Conservation (phyloP, 1,284 basidiomycete genomes). For the Malassezia pachydermatis region DNA sequence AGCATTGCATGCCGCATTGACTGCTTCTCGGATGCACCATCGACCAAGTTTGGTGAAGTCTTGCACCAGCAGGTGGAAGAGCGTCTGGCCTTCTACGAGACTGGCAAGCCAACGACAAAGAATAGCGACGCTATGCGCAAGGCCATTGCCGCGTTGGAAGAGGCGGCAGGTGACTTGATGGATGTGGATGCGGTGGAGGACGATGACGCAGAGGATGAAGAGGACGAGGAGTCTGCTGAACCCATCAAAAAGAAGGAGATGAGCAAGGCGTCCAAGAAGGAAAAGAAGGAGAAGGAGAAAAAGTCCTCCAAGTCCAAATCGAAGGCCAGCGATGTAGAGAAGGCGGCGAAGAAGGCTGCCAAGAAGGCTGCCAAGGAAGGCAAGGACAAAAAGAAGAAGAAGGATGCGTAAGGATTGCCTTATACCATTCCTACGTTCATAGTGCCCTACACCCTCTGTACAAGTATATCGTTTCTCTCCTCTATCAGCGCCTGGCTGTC, state of each 20-base stretch:
- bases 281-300: constrained; percentile 56
- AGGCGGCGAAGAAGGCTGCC: constrained; percentile 34
- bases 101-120: constrained; percentile 43
- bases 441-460: neutral
- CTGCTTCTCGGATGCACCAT: constrained; percentile 78
- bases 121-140: constrained; percentile 59
- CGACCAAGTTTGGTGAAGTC: constrained; percentile 87
- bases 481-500: no score
- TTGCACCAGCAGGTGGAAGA: constrained; percentile 90
- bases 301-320: constrained; percentile 26
- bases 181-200: constrained; percentile 59
- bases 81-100: constrained; percentile 83
- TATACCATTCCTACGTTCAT: neutral
- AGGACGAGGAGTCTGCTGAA: constrained; percentile 52
- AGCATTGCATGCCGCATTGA: constrained; percentile 96
- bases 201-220: constrained; percentile 53
- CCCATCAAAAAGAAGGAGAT: constrained; percentile 24
- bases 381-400: constrained; percentile 32
- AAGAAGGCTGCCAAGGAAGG: constrained; percentile 35
- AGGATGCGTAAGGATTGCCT: constrained; percentile 15
- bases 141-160: constrained; percentile 67
- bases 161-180: constrained; percentile 61
- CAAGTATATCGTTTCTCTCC: neutral
- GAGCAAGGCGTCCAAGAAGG: constrained; percentile 57
- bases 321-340: constrained; percentile 26